Evolutionary conservation across 1,284 basidiomycete species (phyloP).

Genomic region (Coniferiporia sulphurascens): DNA sequence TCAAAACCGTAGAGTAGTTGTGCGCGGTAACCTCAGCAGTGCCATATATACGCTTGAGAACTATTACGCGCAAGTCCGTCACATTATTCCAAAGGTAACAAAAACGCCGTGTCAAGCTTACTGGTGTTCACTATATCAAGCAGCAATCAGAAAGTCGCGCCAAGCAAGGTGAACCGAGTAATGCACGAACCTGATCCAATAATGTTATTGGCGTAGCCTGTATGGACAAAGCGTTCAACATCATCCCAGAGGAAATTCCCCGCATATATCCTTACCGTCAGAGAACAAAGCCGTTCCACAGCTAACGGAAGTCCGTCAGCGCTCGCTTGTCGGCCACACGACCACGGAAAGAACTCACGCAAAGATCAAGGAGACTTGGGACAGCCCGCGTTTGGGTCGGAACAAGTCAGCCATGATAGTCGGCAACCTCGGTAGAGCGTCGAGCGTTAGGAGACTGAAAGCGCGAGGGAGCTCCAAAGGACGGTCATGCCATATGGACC

Average conservation of each 20-base stretch:
- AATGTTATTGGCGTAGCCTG: slow-evolving; percentile 79
- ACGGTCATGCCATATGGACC: background rate
- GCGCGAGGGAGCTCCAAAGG: background rate
- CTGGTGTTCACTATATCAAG: slow-evolving; percentile 52
- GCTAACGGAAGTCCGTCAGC: slow-evolving; percentile 30
- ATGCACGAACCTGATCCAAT: slow-evolving; percentile 63
- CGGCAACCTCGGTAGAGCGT: background rate
- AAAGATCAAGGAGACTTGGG: slow-evolving; percentile 70
- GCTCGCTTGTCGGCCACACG: background rate
- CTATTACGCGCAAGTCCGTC: slow-evolving; percentile 30
- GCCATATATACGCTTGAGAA: slow-evolving; percentile 65
- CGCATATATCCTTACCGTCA: slow-evolving; percentile 53
- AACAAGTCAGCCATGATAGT: slow-evolving; percentile 7
- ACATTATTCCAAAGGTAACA: background rate
- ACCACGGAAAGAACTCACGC: slow-evolving; percentile 45
- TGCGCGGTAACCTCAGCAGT: slow-evolving; percentile 38
- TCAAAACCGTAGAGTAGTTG: slow-evolving; percentile 59
- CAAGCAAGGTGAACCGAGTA: background rate
- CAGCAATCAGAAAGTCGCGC: background rate
- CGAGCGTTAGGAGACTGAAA: background rate
- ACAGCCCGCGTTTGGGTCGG: slow-evolving; percentile 25
- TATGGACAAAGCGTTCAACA: slow-evolving; percentile 4
- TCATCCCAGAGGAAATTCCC: background rate
- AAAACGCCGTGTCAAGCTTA: slow-evolving; percentile 31
- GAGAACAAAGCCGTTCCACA: slow-evolving; percentile 85